Evolutionary conservation across 768 basidiomycete genomes (phyloP).

Genomic region (Kwoniella heveanensis): DNA sequence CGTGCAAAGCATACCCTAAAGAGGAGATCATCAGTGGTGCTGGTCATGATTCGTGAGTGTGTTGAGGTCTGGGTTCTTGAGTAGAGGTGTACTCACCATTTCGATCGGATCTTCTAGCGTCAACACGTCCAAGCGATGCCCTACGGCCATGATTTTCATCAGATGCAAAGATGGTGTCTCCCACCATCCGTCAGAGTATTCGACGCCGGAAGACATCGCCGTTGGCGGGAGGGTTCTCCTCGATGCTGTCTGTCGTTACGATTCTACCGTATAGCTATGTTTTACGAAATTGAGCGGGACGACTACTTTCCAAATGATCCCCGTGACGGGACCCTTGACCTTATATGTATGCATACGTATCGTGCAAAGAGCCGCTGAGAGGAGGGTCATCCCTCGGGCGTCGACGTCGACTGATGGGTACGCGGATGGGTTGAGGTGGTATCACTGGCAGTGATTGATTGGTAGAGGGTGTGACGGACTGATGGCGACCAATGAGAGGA

Average conservation of each 20-base stretch:
- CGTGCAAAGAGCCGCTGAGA: no score
- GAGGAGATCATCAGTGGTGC: neutral
- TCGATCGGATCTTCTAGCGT: conserved; percentile 15
- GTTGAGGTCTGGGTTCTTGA: neutral
- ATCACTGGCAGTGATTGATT: no score
- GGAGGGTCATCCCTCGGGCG: no score
- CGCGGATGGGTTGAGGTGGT: no score
- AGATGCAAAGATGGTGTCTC: conserved; percentile 23
- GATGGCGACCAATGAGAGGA: no score
- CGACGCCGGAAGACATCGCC: conserved; percentile 9
- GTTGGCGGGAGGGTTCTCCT: neutral
- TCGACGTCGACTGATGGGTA: no score
- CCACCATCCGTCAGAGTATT: conserved; percentile 28
- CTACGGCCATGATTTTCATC: neutral
- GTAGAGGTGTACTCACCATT: neutral
- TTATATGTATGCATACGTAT: no score
- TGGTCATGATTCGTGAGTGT: conserved; percentile 1
- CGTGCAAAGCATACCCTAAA: neutral
- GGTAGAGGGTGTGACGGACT: no score
- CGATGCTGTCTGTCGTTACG: neutral
- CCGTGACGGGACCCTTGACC: no score
- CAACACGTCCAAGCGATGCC: conserved; percentile 3
- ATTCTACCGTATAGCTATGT: neutral
- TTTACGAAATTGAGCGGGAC: neutral
- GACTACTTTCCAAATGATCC: no score